A percentile compares a stretch with the other conserved stretches of the same genome.
Evolutionary conservation across 2,329 filamentous ascomycete species (phyloP).

Genomic region (Lachnellula cervina): DNA sequence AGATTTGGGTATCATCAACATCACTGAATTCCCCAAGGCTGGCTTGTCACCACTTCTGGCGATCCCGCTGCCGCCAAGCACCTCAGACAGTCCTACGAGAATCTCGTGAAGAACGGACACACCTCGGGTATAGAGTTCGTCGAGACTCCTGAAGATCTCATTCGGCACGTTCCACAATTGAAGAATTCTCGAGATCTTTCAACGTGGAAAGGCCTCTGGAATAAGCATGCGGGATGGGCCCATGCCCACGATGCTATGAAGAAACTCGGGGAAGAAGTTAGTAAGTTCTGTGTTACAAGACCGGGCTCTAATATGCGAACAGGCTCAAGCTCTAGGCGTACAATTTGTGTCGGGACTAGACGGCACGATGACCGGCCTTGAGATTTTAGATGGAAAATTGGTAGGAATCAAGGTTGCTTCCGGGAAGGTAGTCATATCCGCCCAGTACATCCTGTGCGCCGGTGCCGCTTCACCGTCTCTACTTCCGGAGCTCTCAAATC

Average conservation of each 20-base stretch:
- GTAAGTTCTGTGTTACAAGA: conserved; percentile 18
- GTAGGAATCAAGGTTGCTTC: conserved; percentile 34
- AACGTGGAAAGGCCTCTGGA: conserved; percentile 44
- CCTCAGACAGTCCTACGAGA: conserved; percentile 28
- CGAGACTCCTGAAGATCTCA: conserved; percentile 32
- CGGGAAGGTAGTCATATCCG: conserved; percentile 31
- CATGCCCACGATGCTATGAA: conserved; percentile 34
- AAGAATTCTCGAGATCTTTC: conserved; percentile 6
- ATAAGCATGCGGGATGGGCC: conserved; percentile 37
- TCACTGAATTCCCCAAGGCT: not conserved
- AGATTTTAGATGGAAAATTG: conserved; percentile 34
- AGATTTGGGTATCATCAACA: no score
- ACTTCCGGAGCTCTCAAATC: conserved; percentile 39
- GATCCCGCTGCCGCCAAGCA: conserved; percentile 19
- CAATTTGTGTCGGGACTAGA: conserved; percentile 4
- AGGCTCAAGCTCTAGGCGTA: conserved; percentile 7
- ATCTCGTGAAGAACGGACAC: conserved; percentile 3
- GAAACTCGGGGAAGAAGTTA: conserved; percentile 34
- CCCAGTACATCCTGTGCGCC: conserved; percentile 39
- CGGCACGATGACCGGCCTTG: conserved; percentile 16
- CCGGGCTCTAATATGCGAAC: not conserved
- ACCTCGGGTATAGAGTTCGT: conserved; percentile 22
- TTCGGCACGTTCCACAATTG: conserved; percentile 30
- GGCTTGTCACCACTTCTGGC: conserved; percentile 6
- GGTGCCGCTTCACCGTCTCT: conserved; percentile 41